Conservation (phyloP, 805 yeast species). For the Ogataea pini region DNA sequence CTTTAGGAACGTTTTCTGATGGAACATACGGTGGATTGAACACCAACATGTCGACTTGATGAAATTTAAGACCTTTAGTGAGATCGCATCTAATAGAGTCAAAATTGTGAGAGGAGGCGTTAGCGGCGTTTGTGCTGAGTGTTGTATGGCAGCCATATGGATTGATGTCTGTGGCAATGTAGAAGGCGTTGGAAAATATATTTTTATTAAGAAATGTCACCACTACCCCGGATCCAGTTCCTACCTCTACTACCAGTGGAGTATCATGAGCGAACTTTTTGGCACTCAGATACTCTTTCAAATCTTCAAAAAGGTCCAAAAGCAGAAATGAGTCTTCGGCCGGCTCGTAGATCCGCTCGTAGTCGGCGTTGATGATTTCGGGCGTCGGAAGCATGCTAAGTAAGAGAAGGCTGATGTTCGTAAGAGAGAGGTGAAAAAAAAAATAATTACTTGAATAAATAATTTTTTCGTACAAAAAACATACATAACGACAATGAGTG, state of each 20-base stretch:
- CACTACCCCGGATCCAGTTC: conserved; percentile 90
- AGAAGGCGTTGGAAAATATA: conserved; percentile 54
- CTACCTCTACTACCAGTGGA: conserved; percentile 78
- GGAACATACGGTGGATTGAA: conserved; percentile 99
- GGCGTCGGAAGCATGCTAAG: conserved; percentile 78
- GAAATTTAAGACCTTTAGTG: conserved; percentile 46
- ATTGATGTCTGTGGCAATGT: conserved; percentile 76
- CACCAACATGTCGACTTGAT: conserved; percentile 66
- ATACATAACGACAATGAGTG: too few species aligned
- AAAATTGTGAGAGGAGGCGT: conserved; percentile 30
- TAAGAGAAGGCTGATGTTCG: neutral
- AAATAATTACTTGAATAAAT: neutral
- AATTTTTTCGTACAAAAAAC: too few species aligned
- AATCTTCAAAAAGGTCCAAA: conserved; percentile 75
- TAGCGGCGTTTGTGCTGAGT: conserved; percentile 38
- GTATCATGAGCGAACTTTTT: conserved; percentile 28
- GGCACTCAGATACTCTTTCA: conserved; percentile 37
- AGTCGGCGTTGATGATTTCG: conserved; percentile 51
- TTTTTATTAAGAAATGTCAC: conserved; percentile 69
- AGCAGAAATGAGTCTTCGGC: conserved; percentile 89
- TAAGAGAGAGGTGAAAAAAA: neutral
- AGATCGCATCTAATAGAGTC: conserved; percentile 61
- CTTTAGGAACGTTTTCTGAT: conserved; percentile 66
- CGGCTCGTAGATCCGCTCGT: conserved; percentile 86
- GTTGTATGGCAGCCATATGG: conserved; percentile 70